Conservation (phyloP, 23 red algal genomes). For the Gracilaria caudata region DNA sequence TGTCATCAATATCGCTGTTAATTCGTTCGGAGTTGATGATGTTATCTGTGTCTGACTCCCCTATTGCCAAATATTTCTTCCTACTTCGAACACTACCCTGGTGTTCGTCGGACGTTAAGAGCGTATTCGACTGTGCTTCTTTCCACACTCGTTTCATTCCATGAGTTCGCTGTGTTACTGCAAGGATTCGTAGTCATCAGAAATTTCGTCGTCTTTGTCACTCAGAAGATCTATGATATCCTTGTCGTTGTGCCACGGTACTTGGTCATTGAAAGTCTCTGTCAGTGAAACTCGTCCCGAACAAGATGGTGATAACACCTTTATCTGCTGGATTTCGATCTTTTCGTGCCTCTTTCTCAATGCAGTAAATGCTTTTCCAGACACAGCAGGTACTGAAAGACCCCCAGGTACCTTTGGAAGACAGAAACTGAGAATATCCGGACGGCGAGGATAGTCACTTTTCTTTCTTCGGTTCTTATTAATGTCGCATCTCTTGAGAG, state of each 20-base stretch:
- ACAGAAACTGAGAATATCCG: not conserved
- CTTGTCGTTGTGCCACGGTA: not conserved
- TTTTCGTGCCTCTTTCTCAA: not conserved
- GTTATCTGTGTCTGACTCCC: too few species aligned
- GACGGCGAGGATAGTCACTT: not conserved
- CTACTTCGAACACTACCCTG: too few species aligned
- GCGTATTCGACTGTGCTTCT: too few species aligned
- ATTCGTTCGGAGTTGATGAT: too few species aligned
- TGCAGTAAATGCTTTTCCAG: not conserved
- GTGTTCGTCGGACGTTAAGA: too few species aligned
- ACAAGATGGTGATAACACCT: not conserved
- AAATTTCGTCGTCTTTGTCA: not conserved
- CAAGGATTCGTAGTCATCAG: not conserved
- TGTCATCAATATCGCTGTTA: too few species aligned
- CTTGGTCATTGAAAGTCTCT: not conserved
- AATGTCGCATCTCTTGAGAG: not conserved
- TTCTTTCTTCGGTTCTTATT: not conserved
- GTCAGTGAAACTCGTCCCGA: not conserved
- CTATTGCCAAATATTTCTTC: too few species aligned
- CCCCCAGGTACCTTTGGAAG: not conserved
- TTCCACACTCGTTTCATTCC: not conserved
- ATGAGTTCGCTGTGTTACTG: not conserved
- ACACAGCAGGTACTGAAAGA: not conserved
- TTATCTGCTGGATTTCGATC: not conserved
- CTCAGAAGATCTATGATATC: not conserved